These are phyloP conservation scores for Torulaspora delbrueckii DNA, from an alignment of 805 yeast species.

Conservation along the genomic window DNA sequence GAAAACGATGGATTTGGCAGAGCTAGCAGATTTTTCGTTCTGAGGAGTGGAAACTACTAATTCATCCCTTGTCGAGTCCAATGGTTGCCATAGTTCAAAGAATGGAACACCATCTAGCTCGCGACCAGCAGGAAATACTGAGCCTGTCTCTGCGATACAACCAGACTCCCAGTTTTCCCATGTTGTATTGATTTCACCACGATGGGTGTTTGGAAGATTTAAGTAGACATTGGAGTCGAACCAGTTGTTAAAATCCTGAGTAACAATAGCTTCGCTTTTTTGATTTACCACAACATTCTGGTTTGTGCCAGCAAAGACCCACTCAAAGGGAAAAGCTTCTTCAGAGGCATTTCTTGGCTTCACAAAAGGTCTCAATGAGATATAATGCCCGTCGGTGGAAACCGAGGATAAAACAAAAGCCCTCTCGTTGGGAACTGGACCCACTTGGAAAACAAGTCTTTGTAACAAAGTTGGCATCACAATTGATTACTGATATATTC, in stretches of 20 bases:
- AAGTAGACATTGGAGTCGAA: conserved; percentile 31
- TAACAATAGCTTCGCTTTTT: conserved; percentile 23
- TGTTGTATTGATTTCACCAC: conserved; percentile 28
- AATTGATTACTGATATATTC: background rate
- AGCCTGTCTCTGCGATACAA: conserved; percentile 33
- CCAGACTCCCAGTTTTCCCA: conserved; percentile 36
- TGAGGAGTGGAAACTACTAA: conserved; percentile 15
- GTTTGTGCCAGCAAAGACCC: conserved; percentile 55
- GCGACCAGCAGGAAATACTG: conserved; percentile 30
- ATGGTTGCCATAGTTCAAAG: conserved; percentile 37
- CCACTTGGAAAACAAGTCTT: conserved; percentile 32
- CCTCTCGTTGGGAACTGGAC: conserved; percentile 27
- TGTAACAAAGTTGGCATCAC: conserved; percentile 32
- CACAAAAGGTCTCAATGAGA: conserved; percentile 38
- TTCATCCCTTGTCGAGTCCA: conserved; percentile 26
- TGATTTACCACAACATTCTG: conserved; percentile 35
- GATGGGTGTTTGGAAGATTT: conserved; percentile 27
- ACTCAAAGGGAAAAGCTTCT: conserved; percentile 46
- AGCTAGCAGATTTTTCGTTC: conserved; percentile 8
- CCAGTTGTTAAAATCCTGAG: conserved; percentile 29
- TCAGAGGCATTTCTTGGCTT: conserved; percentile 27
- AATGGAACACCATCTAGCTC: conserved; percentile 28
- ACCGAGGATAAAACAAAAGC: conserved; percentile 32
- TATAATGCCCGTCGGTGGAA: conserved; percentile 33
- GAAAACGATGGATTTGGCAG: conserved; percentile 27